Conservation (phyloP, 805 yeast genomes). For the Kluyveromyces aestuarii region DNA sequence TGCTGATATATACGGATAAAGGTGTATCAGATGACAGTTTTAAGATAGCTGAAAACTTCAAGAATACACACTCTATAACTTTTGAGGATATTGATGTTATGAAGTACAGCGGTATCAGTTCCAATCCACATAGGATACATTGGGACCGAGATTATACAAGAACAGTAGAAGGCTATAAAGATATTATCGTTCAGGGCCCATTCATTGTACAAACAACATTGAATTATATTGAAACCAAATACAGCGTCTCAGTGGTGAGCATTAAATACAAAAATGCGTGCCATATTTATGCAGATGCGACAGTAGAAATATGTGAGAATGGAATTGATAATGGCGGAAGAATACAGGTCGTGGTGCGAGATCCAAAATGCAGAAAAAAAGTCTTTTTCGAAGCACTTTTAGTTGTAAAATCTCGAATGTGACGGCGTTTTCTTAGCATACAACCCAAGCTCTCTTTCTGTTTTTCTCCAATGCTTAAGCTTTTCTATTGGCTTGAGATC, state of each 20-base stretch:
- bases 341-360: constrained; percentile 1
- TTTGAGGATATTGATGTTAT: constrained; percentile 34
- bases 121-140: constrained; percentile 81
- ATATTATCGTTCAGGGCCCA: constrained; percentile 74
- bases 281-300: constrained; percentile 34
- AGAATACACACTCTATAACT: constrained; percentile 21
- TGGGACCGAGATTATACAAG: constrained; percentile 49
- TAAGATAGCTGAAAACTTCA: not conserved
- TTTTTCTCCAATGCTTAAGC: constrained; percentile 39
- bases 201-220: constrained; percentile 53
- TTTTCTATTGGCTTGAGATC: constrained; percentile 43
- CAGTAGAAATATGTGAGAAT: constrained; percentile 16
- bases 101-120: constrained; percentile 66
- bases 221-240: constrained; percentile 36
- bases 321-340: constrained; percentile 3
- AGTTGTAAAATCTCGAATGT: constrained; percentile 8
- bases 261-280: constrained; percentile 37
- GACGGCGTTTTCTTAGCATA: constrained; percentile 4
- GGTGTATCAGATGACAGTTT: not conserved
- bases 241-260: constrained; percentile 14
- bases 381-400: constrained; percentile 6
- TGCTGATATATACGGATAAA: constrained; percentile 51
- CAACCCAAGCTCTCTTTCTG: constrained; percentile 25
- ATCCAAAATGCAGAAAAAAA: constrained; percentile 3
- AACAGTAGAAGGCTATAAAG: constrained; percentile 48